These are phyloP conservation scores for Rhododendron ferrugineum DNA, from an alignment of 148 eudicot species.

Conservation along the genomic window DNA sequence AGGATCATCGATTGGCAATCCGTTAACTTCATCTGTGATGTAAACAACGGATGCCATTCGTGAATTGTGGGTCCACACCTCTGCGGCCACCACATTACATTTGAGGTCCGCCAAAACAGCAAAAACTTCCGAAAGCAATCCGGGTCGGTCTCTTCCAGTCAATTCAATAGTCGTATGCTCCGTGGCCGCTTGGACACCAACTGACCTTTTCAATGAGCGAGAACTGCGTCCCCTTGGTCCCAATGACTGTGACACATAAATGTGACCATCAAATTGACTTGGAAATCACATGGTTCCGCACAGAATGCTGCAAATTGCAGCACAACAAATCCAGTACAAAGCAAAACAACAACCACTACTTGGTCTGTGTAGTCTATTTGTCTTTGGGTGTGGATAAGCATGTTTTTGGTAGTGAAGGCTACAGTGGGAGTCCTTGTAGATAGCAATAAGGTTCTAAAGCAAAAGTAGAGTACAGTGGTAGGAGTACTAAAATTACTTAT, in stretches of 20 bases:
- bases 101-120: slow-evolving; percentile 69
- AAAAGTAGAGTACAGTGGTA: background rate
- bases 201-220: slow-evolving; percentile 57
- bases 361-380: slow-evolving; percentile 14
- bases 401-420: background rate
- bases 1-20: slow-evolving; percentile 53
- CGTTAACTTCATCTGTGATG: slow-evolving; percentile 59
- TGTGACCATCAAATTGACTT: slow-evolving; percentile 1
- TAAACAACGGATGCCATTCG: slow-evolving; percentile 85
- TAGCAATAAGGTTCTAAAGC: background rate
- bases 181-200: slow-evolving; percentile 56
- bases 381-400: background rate
- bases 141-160: slow-evolving; percentile 81
- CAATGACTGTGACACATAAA: slow-evolving; percentile 44
- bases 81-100: slow-evolving; percentile 78
- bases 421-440: background rate
- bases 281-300: slow-evolving; percentile 7
- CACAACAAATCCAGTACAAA: background rate
- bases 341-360: slow-evolving; percentile 6
- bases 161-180: slow-evolving; percentile 77
- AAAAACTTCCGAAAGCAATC: slow-evolving; percentile 85
- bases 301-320: background rate
- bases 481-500: background rate
- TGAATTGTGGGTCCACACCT: slow-evolving; percentile 93
- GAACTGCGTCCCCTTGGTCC: slow-evolving; percentile 77